Base-by-base conservation (phyloP, 805 yeast genomes). In the Metschnikowia cubensis region DNA sequence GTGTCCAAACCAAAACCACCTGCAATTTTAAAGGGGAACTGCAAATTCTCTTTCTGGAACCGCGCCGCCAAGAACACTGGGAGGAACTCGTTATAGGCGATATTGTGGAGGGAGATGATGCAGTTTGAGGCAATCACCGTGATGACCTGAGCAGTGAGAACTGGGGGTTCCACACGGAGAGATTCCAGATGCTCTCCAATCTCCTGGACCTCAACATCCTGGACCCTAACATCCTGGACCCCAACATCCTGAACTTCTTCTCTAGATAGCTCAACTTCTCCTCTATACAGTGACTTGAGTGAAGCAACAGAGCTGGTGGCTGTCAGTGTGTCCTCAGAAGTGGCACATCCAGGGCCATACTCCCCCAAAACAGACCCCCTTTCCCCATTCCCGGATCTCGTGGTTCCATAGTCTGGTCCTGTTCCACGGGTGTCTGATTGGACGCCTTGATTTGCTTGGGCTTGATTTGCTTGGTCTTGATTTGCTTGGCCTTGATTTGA, bases 1-100 rank as follows among this genome's bases (percentile, higher is more conserved):
- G 65, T 53, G 42, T 64, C 66, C 44, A 59, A 56, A 13, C 74
- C 74, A 50, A 70, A 67, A 0, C 75, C 74, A 13, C 75, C 75
- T 6, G 51, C 61, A 31, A 71, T 67, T n/a, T 45, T 50, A 52
- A 68, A 67, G 1, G 75, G 75, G 52, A 70, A 71, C 32, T 57
- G 43, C 36, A 70, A 55, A 21, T 56, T 51, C 8, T 64, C 65
- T 1, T 50, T 58, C 42, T 58, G 59, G 51, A 68, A 59, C 20
- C 62, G 54, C 2, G 70, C 59, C 1, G 74, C 75, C 18, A 71
- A 55, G 43, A 69, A 66, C 15, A 70, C 70, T 1, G 75, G 75
- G 34, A 70, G 56, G 48, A 71, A 71, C 51, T 71, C 75, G 47
- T 53, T 59, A 56, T 66, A 70, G 6, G 68, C 59, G 20, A 68